Evolutionary conservation across 257 asterid genomes (phyloP).

Genomic region (Paraleonurus japonicus): DNA sequence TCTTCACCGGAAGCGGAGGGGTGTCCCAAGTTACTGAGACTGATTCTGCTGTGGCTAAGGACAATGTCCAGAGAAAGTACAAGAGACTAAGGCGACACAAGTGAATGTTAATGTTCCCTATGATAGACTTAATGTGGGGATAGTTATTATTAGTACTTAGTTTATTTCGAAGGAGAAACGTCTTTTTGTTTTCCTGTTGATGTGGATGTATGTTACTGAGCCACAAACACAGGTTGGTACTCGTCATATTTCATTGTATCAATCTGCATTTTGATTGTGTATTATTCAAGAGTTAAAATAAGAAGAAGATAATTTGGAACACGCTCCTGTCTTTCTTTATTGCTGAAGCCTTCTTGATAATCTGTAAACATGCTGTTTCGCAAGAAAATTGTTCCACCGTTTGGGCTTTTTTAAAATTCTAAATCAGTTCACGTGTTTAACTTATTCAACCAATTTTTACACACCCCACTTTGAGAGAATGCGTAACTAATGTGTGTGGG

Average conservation of each 20-base stretch:
- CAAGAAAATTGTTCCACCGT: neutral
- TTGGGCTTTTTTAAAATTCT: neutral
- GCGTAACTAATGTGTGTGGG: too few relatives aligned
- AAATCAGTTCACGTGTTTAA: too few relatives aligned
- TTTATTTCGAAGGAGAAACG: neutral
- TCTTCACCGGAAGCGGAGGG: constrained; percentile 29
- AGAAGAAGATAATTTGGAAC: neutral
- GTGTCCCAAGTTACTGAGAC: constrained; percentile 19
- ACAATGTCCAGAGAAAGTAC: constrained; percentile 41
- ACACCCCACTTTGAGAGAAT: too few relatives aligned
- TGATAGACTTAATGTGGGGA: neutral
- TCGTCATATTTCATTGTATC: neutral
- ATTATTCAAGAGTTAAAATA: neutral
- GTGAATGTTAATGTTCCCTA: neutral
- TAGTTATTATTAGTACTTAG: neutral
- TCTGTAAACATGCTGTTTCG: neutral
- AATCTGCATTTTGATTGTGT: neutral
- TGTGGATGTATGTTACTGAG: neutral
- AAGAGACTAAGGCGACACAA: constrained; percentile 44
- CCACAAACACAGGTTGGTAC: neutral
- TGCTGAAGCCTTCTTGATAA: neutral
- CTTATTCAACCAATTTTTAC: too few relatives aligned
- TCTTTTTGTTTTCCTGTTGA: neutral
- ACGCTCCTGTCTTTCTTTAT: neutral
- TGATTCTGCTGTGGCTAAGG: constrained; percentile 29